Percentiles rank a stretch among this genome's conserved stretches.
These are phyloP conservation scores for Cystobasidium onofrii DNA, from an alignment of 768 basidiomycete genomes.

Conservation along the genomic window DNA sequence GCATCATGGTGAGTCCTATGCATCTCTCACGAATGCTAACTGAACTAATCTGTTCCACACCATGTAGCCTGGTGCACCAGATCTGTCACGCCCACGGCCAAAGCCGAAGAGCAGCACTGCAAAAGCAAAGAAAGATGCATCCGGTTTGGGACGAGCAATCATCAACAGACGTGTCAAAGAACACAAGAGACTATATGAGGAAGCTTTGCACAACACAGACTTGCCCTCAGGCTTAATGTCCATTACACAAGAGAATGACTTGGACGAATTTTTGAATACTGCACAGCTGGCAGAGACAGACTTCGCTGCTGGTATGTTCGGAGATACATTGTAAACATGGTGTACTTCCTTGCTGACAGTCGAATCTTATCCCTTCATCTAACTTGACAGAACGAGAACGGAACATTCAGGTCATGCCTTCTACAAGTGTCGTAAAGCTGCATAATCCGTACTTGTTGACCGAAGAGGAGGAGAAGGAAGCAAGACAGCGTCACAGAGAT, in stretches of 20 bases:
- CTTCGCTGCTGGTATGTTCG: conserved; percentile 75
- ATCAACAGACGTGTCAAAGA: conserved; percentile 84
- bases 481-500: conserved; percentile 63
- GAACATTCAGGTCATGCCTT: conserved; percentile 48
- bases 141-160: conserved; percentile 83
- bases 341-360: not conserved
- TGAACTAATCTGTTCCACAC: not conserved
- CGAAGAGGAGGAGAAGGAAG: conserved; percentile 68
- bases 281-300: conserved; percentile 91
- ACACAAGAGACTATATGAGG: conserved; percentile 50
- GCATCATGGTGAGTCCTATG: not conserved
- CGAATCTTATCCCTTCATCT: not conserved
- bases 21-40: not conserved
- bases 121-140: conserved; percentile 45
- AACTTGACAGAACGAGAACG: conserved; percentile 45
- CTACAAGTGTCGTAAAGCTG: conserved; percentile 37
- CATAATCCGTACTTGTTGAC: conserved; percentile 81
- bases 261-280: conserved; percentile 91
- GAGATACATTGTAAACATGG: too few species aligned
- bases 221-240: conserved; percentile 67
- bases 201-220: conserved; percentile 77
- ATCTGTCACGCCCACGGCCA: conserved; percentile 8
- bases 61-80: conserved; percentile 11
- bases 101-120: conserved; percentile 27
- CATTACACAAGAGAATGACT: conserved; percentile 87